Base-by-base conservation (phyloP, 139 green algal species). In the Picochlorum sp. region DNA sequence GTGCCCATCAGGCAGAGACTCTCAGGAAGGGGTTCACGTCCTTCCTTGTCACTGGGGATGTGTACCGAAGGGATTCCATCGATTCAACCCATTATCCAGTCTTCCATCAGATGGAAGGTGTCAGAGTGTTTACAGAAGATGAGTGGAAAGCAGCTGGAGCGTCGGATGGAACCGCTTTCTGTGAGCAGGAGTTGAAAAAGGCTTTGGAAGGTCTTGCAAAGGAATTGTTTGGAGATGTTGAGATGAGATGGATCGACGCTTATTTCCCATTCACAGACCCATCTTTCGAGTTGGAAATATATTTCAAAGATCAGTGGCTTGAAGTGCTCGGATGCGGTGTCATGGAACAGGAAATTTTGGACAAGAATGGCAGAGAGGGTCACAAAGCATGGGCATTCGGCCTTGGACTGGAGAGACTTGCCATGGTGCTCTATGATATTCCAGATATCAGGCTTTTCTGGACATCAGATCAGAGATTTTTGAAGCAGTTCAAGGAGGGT, bases 241-340 rank as follows among this genome's bases (percentile, higher is more conserved):
- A 90, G 70, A 90, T 88, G 77, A 77, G 81, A n/a, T 97, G 92
- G 92, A 83, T 96, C 32, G 94, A 98, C 57, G 86, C 88, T 0
- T 99, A 99, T 80, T 99, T 99, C 60, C 94, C 94, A 30, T 99
- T 99, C 86, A 99, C 94, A 13, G 81, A 98, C 8, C 94, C 94
- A 3, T 95, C 85, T 1, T 95, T 89, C 45, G 94, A 99, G 79
- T 87, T 99, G 34, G 94, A 99, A 71, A 97, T 99, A 51, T 96
- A 95, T 75, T 99, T 96, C 85, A 92, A 96, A 16, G 92, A 86
- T 23, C 80, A 98, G 74, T 98, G 92, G 92, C 76, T 99, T 26
- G 94, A 99, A 80, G 94, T 99, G 62, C 85, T 99, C 24, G 94
- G 94, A 18, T 98, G 94, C 71, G 94, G 94, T 32, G 90, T 98